Conservation (phyloP, 1,284 basidiomycete genomes). For the Microstroma glucosiphilum region DNA sequence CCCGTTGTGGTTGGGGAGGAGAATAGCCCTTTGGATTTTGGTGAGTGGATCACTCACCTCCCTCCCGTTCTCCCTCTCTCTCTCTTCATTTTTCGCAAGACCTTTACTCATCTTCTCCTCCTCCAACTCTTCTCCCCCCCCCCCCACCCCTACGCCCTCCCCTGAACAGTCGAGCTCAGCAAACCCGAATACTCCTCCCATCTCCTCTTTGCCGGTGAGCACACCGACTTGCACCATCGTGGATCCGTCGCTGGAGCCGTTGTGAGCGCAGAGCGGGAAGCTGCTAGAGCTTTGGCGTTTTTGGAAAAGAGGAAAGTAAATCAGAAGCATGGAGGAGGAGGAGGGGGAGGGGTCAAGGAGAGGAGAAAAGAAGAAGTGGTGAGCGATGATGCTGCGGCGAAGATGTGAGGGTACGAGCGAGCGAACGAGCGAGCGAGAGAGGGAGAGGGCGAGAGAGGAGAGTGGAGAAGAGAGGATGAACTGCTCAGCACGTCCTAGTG, state of each 20-base stretch:
- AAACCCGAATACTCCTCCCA: constrained; percentile 53
- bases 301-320: no score
- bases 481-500: no score
- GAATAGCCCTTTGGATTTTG: constrained; percentile 55
- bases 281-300: background rate
- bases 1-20: constrained; percentile 50
- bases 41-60: no score
- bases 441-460: background rate
- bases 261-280: background rate
- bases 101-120: no score
- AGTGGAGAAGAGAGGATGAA: background rate
- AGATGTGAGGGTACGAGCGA: no score
- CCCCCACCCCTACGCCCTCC: no score
- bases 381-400: background rate
- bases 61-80: no score
- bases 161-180: constrained; percentile 44
- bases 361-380: background rate
- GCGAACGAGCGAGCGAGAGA: background rate
- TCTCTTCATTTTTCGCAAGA: no score
- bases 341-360: background rate
- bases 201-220: constrained; percentile 57
- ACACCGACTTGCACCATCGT: constrained; percentile 54
- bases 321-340: background rate
- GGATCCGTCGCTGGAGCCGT: constrained; percentile 12
- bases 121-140: no score